phyloP scores from a whole-genome alignment of 345 rosid species.

The Aquilaria sinensis region DNA sequence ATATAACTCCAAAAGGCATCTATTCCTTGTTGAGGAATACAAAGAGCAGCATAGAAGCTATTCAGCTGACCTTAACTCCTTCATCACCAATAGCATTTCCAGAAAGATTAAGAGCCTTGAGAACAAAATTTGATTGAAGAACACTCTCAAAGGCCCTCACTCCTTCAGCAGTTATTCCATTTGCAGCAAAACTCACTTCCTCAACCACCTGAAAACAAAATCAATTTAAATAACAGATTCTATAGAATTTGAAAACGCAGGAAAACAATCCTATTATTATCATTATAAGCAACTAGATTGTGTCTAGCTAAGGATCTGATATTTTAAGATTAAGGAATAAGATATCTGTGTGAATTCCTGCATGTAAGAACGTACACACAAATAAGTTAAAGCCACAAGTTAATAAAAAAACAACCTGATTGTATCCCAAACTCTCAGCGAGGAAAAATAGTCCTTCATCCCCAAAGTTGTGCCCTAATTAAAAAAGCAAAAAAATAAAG shows the following conservation, averaged over 20 bases:
- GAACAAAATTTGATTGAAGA: constrained; percentile 68
- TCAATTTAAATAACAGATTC: constrained; percentile 5
- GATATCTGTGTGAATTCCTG: too few relatives aligned
- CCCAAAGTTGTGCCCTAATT: constrained; percentile 81
- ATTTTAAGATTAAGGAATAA: too few relatives aligned
- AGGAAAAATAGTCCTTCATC: constrained; percentile 89
- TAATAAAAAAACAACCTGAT: constrained; percentile 49
- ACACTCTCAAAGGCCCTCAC: constrained; percentile 78
- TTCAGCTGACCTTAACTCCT: constrained; percentile 77
- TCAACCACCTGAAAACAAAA: constrained; percentile 53
- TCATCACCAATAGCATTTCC: constrained; percentile 96
- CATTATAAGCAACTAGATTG: too few relatives aligned
- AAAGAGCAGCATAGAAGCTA: too few relatives aligned
- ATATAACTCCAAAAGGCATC: background rate
- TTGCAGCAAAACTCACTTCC: constrained; percentile 95
- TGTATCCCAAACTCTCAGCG: constrained; percentile 86
- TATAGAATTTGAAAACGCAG: constrained; percentile 6
- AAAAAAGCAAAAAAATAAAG: too few relatives aligned
- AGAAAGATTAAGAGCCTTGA: constrained; percentile 75
- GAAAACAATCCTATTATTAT: background rate
- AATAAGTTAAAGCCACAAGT: background rate
- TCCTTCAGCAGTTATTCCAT: constrained; percentile 88
- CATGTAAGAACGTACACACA: background rate
- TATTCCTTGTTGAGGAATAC: too few relatives aligned
- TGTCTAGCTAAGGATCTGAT: too few relatives aligned